Evolutionary conservation across 495 filamentous ascomycete genomes (phyloP).

Genomic region (Penicillium angulare): DNA sequence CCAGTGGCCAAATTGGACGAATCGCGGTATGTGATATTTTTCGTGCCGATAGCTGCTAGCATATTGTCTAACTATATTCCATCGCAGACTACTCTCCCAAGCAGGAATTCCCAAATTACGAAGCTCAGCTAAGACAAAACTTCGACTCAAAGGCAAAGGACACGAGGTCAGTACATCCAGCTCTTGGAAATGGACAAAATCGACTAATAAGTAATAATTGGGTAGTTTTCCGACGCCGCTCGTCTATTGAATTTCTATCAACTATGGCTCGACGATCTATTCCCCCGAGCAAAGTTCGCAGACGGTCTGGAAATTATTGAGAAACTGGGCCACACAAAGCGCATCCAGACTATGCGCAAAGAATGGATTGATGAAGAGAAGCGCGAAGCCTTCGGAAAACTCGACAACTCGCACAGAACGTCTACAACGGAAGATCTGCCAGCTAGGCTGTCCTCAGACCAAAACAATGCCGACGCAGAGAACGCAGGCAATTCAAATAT

Average conservation of each 20-base stretch:
- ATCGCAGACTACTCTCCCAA: slow-evolving; percentile 68
- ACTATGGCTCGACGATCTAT: slow-evolving; percentile 95
- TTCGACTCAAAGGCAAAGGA: slow-evolving; percentile 89
- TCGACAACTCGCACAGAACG: background rate
- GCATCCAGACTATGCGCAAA: slow-evolving; percentile 67
- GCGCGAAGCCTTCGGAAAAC: slow-evolving; percentile 14
- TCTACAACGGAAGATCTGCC: background rate
- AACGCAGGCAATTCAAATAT: background rate
- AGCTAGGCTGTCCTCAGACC: slow-evolving; percentile 3
- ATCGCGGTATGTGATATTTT: slow-evolving; percentile 49
- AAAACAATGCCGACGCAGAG: background rate
- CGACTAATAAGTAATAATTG: slow-evolving; percentile 3
- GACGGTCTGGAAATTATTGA: slow-evolving; percentile 92
- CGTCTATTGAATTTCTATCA: slow-evolving; percentile 89
- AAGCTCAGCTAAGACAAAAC: slow-evolving; percentile 61
- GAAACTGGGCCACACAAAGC: slow-evolving; percentile 82
- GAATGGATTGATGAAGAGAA: slow-evolving; percentile 84
- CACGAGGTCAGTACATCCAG: slow-evolving; percentile 67
- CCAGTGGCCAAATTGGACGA: slow-evolving; percentile 87
- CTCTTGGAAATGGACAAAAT: background rate
- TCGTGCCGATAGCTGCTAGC: background rate
- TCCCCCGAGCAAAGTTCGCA: slow-evolving; percentile 88
- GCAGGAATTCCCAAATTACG: slow-evolving; percentile 82
- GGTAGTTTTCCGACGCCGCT: slow-evolving; percentile 79
- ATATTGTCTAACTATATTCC: background rate